Evolutionary conservation across 441 rosid species (phyloP).

Genomic region (Melianthus villosus): DNA sequence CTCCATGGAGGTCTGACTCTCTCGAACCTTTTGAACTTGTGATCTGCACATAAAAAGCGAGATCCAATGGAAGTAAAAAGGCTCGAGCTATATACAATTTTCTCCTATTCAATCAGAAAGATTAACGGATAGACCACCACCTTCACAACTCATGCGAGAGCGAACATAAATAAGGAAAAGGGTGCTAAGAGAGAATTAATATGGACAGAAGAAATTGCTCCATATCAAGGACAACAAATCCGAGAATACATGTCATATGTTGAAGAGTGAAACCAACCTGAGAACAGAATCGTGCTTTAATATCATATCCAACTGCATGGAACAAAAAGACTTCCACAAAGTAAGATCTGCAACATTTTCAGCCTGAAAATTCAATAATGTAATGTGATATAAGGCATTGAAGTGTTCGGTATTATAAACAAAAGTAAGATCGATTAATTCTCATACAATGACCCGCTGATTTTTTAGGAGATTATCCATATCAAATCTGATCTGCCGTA

Average conservation of each 20-base stretch:
- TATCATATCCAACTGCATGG: conserved; percentile 28
- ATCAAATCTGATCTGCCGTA: conserved; percentile 33
- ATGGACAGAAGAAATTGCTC: not conserved
- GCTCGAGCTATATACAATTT: not conserved
- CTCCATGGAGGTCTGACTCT: conserved; percentile 43
- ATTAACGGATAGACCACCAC: too few relatives aligned
- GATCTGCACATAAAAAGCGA: too few relatives aligned
- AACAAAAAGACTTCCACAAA: conserved; percentile 42
- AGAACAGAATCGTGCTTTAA: conserved; percentile 26
- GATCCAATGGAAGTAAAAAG: not conserved
- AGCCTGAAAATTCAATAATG: conserved; percentile 25
- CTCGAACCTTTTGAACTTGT: conserved; percentile 32
- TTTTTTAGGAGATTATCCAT: conserved; percentile 23
- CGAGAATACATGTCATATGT: not conserved
- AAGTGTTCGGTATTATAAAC: not conserved
- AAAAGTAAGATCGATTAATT: conserved; percentile 5
- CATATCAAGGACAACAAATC: not conserved
- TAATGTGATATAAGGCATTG: not conserved
- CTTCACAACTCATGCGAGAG: too few relatives aligned
- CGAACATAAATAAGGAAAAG: too few relatives aligned
- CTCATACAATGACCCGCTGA: conserved; percentile 33
- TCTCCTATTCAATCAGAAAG: not conserved
- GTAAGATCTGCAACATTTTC: conserved; percentile 33
- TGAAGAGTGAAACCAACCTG: conserved; percentile 22
- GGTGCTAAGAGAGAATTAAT: not conserved